A percentile compares a stretch with the other conserved stretches of the same genome.
Conservation (phyloP, 768 basidiomycete genomes). For the Hemileccinum impolitum region DNA sequence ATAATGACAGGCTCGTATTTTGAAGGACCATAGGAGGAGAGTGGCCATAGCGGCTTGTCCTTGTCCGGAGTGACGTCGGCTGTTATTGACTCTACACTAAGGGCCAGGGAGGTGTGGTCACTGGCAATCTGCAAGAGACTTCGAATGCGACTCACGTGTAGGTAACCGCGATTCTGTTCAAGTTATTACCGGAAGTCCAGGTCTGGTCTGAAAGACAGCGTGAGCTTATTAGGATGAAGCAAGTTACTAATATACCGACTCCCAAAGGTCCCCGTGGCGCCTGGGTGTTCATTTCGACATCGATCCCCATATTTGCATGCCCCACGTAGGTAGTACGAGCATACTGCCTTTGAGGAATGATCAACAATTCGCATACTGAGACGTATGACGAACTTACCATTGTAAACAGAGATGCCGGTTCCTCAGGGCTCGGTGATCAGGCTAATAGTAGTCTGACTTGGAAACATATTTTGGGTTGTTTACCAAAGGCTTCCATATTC, state of each 20-base stretch:
- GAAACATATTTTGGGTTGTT: constrained; percentile 7
- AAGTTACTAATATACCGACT: constrained; percentile 39
- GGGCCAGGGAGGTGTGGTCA: not conserved
- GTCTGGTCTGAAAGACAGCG: constrained; percentile 33
- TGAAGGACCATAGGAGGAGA: constrained; percentile 74
- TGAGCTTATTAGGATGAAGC: constrained; percentile 12
- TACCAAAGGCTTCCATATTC: constrained; percentile 10
- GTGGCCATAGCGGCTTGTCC: constrained; percentile 77
- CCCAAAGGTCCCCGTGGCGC: constrained; percentile 40
- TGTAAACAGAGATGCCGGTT: not conserved
- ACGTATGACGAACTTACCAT: constrained; percentile 16
- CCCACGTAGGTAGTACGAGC: constrained; percentile 61
- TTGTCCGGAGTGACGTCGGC: constrained; percentile 54
- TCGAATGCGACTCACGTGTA: constrained; percentile 36
- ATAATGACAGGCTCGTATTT: constrained; percentile 72
- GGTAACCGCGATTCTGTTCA: constrained; percentile 26
- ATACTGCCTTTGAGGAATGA: constrained; percentile 44
- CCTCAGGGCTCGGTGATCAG: too few species aligned
- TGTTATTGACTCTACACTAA: constrained; percentile 59
- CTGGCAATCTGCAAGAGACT: not conserved
- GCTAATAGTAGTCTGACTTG: not conserved
- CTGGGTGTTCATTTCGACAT: constrained; percentile 67
- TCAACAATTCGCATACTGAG: not conserved
- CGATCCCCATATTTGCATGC: constrained; percentile 60
- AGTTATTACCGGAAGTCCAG: constrained; percentile 37